These are phyloP conservation scores for Ophiocordyceps camponoti-saundersi DNA, from an alignment of 2,329 filamentous ascomycete genomes.

Conservation along the genomic window DNA sequence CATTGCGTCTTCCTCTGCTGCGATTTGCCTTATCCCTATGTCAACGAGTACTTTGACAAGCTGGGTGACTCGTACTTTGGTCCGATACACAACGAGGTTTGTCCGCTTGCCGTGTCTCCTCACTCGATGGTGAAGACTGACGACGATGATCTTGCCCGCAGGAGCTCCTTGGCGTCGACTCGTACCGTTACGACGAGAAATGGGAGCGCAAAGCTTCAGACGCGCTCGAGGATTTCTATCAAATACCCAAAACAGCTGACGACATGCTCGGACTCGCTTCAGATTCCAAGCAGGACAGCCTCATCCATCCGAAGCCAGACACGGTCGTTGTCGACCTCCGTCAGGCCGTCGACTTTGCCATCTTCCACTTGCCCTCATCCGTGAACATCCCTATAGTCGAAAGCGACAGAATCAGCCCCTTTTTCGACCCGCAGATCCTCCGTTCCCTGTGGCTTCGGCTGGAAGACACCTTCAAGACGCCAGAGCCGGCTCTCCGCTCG, in stretches of 20 bases:
- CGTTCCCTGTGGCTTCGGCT: constrained; percentile 28
- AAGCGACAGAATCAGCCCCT: constrained; percentile 21
- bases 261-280: constrained; percentile 3
- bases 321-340: constrained; percentile 27
- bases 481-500: constrained; percentile 5
- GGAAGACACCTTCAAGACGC: constrained; percentile 21
- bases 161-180: constrained; percentile 28
- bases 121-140: neutral
- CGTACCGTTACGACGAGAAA: constrained; percentile 33
- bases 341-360: constrained; percentile 20
- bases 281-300: constrained; percentile 1
- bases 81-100: constrained; percentile 24
- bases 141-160: constrained; percentile 4
- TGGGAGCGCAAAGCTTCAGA: constrained; percentile 28
- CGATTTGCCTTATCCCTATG: constrained; percentile 46
- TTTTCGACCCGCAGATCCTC: constrained; percentile 24
- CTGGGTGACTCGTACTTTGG: constrained; percentile 30
- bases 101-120: neutral
- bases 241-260: constrained; percentile 3
- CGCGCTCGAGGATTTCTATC: constrained; percentile 17
- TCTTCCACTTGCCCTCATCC: constrained; percentile 24
- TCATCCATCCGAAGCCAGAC: constrained; percentile 7
- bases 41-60: constrained; percentile 42
- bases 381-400: constrained; percentile 25
- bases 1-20: constrained; percentile 45